Percentiles rank a stretch among this genome's conserved stretches.
Evolutionary conservation across 2,329 filamentous ascomycete species (phyloP).

Genomic region (Graphilbum fragrans): DNA sequence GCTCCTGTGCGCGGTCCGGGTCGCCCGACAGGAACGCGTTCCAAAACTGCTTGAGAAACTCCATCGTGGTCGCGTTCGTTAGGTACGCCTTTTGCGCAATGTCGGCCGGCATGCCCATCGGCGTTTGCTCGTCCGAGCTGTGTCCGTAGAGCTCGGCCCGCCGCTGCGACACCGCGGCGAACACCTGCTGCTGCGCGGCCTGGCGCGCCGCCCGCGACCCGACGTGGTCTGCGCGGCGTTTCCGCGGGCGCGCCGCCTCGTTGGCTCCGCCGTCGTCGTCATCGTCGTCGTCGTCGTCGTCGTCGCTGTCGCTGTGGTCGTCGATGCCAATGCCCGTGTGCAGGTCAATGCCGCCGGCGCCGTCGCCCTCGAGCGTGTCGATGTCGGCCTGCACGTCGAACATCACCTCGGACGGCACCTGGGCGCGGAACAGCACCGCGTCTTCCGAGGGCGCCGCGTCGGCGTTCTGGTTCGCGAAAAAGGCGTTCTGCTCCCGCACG

Average conservation of each 20-base stretch:
- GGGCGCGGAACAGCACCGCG: constrained; percentile 47
- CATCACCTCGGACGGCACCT: constrained; percentile 58
- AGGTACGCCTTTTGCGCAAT: constrained; percentile 46
- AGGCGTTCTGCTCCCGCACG: constrained; percentile 74
- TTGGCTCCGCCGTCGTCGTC: not conserved
- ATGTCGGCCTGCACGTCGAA: constrained; percentile 52
- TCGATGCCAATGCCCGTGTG: constrained; percentile 54
- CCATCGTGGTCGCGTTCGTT: constrained; percentile 85
- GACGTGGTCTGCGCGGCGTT: constrained; percentile 30
- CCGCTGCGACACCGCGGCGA: constrained; percentile 51
- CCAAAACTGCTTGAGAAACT: constrained; percentile 98
- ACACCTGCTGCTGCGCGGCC: constrained; percentile 52
- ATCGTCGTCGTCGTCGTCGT: constrained; percentile 23
- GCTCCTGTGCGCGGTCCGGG: constrained; percentile 64
- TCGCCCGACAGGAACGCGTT: constrained; percentile 82
- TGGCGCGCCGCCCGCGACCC: constrained; percentile 57
- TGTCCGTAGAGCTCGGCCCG: constrained; percentile 45
- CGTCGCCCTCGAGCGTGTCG: constrained; percentile 33
- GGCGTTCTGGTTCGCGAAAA: constrained; percentile 52
- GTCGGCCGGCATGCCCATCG: constrained; percentile 43
- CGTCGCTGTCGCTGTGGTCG: constrained; percentile 57
- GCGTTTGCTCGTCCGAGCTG: constrained; percentile 31
- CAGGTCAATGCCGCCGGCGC: constrained; percentile 43
- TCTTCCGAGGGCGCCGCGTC: constrained; percentile 30
- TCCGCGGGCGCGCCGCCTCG: not conserved